Evolutionary conservation across 257 asterid species (phyloP).

Genomic region (Salvia splendens): DNA sequence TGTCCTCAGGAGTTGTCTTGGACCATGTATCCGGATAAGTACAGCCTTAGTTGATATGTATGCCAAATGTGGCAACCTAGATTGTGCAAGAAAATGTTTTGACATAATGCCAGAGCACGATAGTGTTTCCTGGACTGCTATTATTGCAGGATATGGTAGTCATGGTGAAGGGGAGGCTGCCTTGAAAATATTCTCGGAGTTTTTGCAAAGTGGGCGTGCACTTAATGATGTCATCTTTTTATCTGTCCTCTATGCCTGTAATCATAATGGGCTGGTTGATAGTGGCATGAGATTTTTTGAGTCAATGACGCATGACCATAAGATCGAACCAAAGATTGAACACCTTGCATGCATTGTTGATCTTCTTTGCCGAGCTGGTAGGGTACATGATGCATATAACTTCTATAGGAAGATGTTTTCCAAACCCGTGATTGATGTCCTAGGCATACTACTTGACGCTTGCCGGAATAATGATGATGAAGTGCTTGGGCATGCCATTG

Average conservation of each 20-base stretch:
- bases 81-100: constrained; percentile 64
- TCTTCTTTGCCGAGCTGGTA: constrained; percentile 86
- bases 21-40: constrained; percentile 66
- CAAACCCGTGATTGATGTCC: constrained; percentile 57
- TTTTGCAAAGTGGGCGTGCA: constrained; percentile 44
- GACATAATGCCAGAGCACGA: constrained; percentile 63
- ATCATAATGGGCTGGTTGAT: constrained; percentile 80
- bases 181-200: constrained; percentile 56
- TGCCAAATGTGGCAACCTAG: constrained; percentile 78
- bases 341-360: constrained; percentile 80
- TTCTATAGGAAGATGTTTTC: constrained; percentile 58
- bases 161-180: constrained; percentile 78
- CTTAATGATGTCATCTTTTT: constrained; percentile 70
- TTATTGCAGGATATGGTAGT: constrained; percentile 77
- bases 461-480: constrained; percentile 48
- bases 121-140: constrained; percentile 70
- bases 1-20: constrained; percentile 57
- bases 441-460: constrained; percentile 79
- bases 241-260: constrained; percentile 66
- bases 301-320: constrained; percentile 60
- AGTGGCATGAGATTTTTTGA: constrained; percentile 63
- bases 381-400: constrained; percentile 64
- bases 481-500: constrained; percentile 52
- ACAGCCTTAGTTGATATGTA: constrained; percentile 87
- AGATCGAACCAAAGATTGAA: constrained; percentile 64